Evolutionary conservation across 768 basidiomycete species (phyloP), one percentile per base, ranked within the genome.

Genomic region (Termitomyces sp.): DNA sequence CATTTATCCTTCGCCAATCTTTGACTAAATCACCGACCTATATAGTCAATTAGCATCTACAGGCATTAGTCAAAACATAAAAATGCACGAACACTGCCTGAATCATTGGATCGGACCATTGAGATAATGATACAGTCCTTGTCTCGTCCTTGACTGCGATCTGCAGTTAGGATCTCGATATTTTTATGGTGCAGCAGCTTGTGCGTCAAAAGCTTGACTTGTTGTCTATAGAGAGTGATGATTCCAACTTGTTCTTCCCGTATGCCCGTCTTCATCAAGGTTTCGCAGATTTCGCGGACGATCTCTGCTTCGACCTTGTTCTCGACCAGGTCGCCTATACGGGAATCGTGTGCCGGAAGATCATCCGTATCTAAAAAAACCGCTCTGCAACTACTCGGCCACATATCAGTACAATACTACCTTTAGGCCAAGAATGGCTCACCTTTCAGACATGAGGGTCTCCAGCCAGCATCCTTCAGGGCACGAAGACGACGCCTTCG

Each of bases 1-100:
- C 97, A 65, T 99, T 99, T 78, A 98, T 87, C 34, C 97, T 72
- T 37, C 97, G 79, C 95, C 96, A 98, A 66, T 99, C 97, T 62
- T 89, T 92, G 24, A 98, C 75, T 2, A 99, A 78, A 51, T 98
- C 94, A 9, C 97, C 97, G 26, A 93, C 79, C 94, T 96, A 58
- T 22, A 37, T n/a, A 32, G 26, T 43, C 19, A 43, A 49, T 55
- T 55, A 51, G 38, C 45, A 24, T 21, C 22, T 10, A 19, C 26
- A 19, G 4, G 24, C 26, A 40, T 24, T 7, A 42, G 28, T 51
- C 35, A 48, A 21, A 28, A 52, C 14, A 15, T 2, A 32, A 32
- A 7, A 51, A 21, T 22, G 28, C n/a, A 75, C 87, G 62, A 65
- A 93, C 93, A 69, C 77, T 78, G 55, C 85, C 85, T 0, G 74